A percentile compares a stretch with the other conserved stretches of the same genome.
phyloP scores from a whole-genome alignment of 306 rosid species.

The Dryas drummondii region DNA sequence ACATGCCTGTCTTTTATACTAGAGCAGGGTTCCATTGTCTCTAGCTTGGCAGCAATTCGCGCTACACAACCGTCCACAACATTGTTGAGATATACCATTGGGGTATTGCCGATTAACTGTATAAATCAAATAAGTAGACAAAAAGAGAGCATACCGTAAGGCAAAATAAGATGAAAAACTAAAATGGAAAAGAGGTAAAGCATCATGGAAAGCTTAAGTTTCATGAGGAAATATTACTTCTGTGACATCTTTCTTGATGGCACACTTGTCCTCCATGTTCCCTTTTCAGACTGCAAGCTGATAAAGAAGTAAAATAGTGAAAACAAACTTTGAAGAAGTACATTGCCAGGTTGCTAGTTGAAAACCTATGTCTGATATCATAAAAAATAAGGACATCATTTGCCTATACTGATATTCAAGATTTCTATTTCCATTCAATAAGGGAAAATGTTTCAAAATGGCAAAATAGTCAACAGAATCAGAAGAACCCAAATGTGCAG shows the following conservation, averaged over 20 bases:
- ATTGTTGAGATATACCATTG: slow-evolving; percentile 69
- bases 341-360: not conserved
- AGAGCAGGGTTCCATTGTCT: slow-evolving; percentile 70
- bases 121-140: slow-evolving; percentile 9
- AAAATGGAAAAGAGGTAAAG: not conserved
- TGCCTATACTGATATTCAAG: not conserved
- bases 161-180: not conserved
- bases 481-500: not conserved
- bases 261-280: slow-evolving; percentile 51
- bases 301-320: not conserved
- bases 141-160: not conserved
- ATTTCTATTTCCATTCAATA: not conserved
- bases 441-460: not conserved
- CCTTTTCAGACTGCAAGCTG: slow-evolving; percentile 8
- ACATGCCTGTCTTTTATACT: slow-evolving; percentile 70
- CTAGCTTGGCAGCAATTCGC: slow-evolving; percentile 73
- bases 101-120: slow-evolving; percentile 71
- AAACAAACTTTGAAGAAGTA: not conserved
- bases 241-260: slow-evolving; percentile 71
- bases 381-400: no score
- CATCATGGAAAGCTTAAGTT: not conserved
- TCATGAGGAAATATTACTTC: slow-evolving; percentile 45
- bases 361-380: not conserved
- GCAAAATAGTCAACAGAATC: not conserved
- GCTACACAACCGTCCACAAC: slow-evolving; percentile 73